Percentiles rank a stretch among this genome's conserved stretches.
Conservation (phyloP, 2,329 filamentous ascomycete species). For the Scedosporium dehoogii region DNA sequence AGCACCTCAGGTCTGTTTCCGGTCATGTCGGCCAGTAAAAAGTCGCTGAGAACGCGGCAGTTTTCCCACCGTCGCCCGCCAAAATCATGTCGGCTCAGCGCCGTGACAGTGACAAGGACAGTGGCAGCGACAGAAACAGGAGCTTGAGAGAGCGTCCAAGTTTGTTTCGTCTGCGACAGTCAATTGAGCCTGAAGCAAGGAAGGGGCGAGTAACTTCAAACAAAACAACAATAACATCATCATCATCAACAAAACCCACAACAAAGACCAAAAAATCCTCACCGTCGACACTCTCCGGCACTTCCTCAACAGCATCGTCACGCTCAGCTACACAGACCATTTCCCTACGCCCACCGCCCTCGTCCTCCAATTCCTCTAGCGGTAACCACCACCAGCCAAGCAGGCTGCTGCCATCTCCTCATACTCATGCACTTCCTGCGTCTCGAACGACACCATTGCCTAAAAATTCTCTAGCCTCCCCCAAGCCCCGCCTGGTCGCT, state of each 20-base stretch:
- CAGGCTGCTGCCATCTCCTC: not conserved
- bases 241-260: constrained; percentile 6
- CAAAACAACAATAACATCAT: constrained; percentile 7
- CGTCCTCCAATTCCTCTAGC: not conserved
- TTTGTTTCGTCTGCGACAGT: not conserved
- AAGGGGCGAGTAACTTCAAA: constrained; percentile 1
- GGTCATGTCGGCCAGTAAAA: constrained; percentile 10
- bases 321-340: not conserved
- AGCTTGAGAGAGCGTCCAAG: not conserved
- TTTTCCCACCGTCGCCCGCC: not conserved
- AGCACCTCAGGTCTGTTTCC: not conserved
- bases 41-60: not conserved
- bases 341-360: not conserved
- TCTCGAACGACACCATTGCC: not conserved
- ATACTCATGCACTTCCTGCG: not conserved
- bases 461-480: constrained; percentile 2
- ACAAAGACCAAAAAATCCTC: constrained; percentile 4
- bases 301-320: not conserved
- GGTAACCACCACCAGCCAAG: not conserved
- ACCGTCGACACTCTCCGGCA: constrained; percentile 2
- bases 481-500: constrained; percentile 1
- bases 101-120: too few relatives aligned
- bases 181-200: not conserved
- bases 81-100: not conserved
- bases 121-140: too few relatives aligned